Base-by-base conservation (phyloP, 495 filamentous ascomycete species). In the Chaetomidium leptoderma region DNA sequence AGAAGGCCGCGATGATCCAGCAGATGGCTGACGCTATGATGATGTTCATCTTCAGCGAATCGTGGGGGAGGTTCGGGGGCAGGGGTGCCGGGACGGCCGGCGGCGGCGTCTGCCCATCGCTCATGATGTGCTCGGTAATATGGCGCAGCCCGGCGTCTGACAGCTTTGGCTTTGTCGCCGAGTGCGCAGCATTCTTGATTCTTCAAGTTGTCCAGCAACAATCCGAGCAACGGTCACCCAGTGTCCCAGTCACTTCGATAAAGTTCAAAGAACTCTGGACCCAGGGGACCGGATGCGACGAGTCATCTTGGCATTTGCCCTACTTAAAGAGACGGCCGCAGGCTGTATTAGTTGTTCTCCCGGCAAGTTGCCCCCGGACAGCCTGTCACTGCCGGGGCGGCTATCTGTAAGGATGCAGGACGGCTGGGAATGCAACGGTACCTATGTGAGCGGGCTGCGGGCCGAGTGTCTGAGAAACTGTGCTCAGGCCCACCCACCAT, bases 1-100 rank as follows among this genome's bases (percentile, higher is more conserved):
- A 67, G n/a, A 66, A n/a, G 11, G 63, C 63, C 0, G 66, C 60
- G 24, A 71, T 59, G 4, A 52, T 53, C 63, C 63, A 66, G 51
- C 65, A 67, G n/a, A 62, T 42, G 0, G 59, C 21, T 1, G 47
- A 53, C 10, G 64, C 43, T 4, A 55, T 60, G 53, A 61, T 56
- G 16, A 71, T 64, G 51, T 70, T 67, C 24, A 47, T 27, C 44
- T 54, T 47, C 9, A 62, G 45, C 10, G 56, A 66, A 37, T 70
- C 60, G 48, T 70, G 68, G 13, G 62, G 35, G 10, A 65, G 66
- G 59, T 61, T 19, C 9, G 52, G 35, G 9, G 36, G 40, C 3
- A 45, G 29, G 11, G 56, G 49, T 1, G 58, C 43, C 14, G 49
- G 49, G 14, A 9, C 23, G 19, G 19, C 44, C 6, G 57, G 55